A percentile compares a stretch with the other conserved stretches of the same genome.
Conservation (phyloP, 1,284 basidiomycete genomes). For the Anthracocystis walkeri region DNA sequence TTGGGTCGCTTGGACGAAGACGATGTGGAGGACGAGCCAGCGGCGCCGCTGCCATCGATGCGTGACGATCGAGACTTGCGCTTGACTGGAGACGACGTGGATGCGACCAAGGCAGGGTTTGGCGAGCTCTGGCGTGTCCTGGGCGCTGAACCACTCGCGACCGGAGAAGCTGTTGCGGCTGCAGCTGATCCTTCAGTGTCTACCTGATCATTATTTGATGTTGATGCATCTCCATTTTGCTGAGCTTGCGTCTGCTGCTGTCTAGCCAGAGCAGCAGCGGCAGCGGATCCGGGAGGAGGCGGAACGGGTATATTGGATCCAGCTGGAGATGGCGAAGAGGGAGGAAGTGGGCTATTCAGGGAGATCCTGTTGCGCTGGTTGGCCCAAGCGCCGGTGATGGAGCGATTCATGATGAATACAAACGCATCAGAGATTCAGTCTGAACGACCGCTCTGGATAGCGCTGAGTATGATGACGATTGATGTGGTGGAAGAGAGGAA, state of each 20-base stretch:
- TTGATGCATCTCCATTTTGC: slow-evolving; percentile 28
- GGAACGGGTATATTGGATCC: slow-evolving; percentile 47
- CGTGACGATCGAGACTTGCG: slow-evolving; percentile 59
- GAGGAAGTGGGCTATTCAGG: slow-evolving; percentile 54
- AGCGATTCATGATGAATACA: slow-evolving; percentile 57
- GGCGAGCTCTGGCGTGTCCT: slow-evolving; percentile 51
- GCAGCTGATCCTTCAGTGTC: slow-evolving; percentile 2
- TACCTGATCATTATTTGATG: slow-evolving; percentile 7
- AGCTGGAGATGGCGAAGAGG: slow-evolving; percentile 23
- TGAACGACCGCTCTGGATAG: slow-evolving; percentile 1
- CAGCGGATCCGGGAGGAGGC: slow-evolving; percentile 57
- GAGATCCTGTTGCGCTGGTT: slow-evolving; percentile 58
- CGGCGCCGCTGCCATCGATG: slow-evolving; percentile 21
- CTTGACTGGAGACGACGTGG: slow-evolving; percentile 42
- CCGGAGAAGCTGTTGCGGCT: slow-evolving; percentile 16
- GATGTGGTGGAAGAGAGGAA: background rate
- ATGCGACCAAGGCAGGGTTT: slow-evolving; percentile 8
- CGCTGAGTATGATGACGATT: slow-evolving; percentile 1
- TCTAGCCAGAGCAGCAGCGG: slow-evolving; percentile 51
- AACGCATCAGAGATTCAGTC: slow-evolving; percentile 32
- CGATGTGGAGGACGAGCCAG: slow-evolving; percentile 15
- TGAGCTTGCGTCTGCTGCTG: slow-evolving; percentile 36
- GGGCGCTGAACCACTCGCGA: slow-evolving; percentile 33
- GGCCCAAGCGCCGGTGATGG: slow-evolving; percentile 63
- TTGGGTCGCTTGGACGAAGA: slow-evolving; percentile 46